Conservation (phyloP, 169 alveolate species). For the Plasmodium vivax region DNA sequence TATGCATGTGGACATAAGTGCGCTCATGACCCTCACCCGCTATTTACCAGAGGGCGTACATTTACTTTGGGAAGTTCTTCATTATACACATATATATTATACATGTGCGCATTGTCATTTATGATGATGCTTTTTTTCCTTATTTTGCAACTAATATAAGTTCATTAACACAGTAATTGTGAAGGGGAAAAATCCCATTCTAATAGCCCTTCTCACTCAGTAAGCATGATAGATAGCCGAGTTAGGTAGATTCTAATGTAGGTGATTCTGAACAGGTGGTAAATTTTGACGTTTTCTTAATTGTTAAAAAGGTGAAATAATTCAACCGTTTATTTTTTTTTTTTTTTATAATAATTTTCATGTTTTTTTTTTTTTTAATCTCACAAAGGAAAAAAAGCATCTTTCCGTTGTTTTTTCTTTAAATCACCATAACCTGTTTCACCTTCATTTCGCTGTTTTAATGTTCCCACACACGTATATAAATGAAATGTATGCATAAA, state of each 20-base stretch:
- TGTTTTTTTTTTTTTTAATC: not conserved
- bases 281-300: no score
- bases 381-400: no score
- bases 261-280: not conserved
- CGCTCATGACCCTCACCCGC: not conserved
- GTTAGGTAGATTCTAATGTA: not conserved
- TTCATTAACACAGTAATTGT: not conserved
- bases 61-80: not conserved
- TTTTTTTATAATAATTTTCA: no score
- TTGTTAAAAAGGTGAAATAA: not conserved
- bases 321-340: not conserved
- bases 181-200: not conserved
- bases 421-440: not conserved
- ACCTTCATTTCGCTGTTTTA: not conserved
- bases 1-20: not conserved
- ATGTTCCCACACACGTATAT: not conserved
- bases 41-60: not conserved
- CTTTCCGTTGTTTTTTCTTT: not conserved
- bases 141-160: not conserved
- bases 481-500: not conserved
- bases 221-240: not conserved
- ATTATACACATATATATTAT: not conserved
- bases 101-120: not conserved
- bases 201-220: not conserved
- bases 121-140: not conserved